Base-by-base conservation (phyloP, 257 asterid genomes). In the Perilla frutescens region DNA sequence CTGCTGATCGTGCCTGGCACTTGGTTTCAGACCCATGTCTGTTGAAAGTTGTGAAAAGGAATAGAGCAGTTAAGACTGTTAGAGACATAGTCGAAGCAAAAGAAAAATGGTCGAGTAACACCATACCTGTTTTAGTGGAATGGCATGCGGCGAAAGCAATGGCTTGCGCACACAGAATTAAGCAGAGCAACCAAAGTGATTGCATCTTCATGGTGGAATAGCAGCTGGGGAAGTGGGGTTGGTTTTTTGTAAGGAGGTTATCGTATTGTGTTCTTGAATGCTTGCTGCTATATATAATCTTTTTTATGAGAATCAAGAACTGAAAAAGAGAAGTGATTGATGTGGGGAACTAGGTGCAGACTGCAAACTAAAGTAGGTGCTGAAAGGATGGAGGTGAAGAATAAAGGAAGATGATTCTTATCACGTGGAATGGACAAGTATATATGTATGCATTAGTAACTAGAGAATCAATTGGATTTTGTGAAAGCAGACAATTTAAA, bases 191-290 rank as follows among this genome's bases (percentile, higher is more conserved):
- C 45, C 50, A 2, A 51, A 66, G 66, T 34, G 59, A 41, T 67
- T 40, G 79, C 61, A 13, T 54, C 68, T 44, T 81, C 81, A 78
- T 75, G 70, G 51, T 81, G 59, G 36, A 10, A 9, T 8, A 41
- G 64, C 45, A 64, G 62, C 56, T 20, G 45, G 34, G 72, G 7
- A 34, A 34, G 37, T 34, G 4, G 37, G 37, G 37, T 34, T 34
- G 37, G 4, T 47, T 8, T 54, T 1, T 10, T 56, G 9, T 55
- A 6, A 10, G 9, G 48, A 47, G 39, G 32, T 48, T 43, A 39
- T 55, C 3, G 8, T 29, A 7, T 41, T 4, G 44, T 48, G 2
- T 29, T 58, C n/a, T 45, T 9, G 70, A 26, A 26, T 57, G 72
- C 26, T 14, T 68, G 75, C 29, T 75, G 70, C 51, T 65, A 71